These are phyloP conservation scores for Daldinia bambusicola DNA, from an alignment of 495 filamentous ascomycete genomes.

Conservation along the genomic window DNA sequence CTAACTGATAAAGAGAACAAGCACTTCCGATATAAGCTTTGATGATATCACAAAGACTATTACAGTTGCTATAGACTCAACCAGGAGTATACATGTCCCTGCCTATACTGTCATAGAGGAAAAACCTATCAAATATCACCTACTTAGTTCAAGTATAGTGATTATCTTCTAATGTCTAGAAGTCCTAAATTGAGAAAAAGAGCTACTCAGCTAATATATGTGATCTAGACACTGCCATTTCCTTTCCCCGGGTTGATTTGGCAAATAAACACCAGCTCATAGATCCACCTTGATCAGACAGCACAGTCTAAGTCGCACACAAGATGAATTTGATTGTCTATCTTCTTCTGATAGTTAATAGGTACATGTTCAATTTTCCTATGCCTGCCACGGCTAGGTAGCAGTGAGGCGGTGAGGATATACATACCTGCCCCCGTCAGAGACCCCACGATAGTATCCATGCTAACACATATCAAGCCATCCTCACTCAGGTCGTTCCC, in stretches of 20 bases:
- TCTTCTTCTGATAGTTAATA: too few species aligned
- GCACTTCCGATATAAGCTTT: conserved; percentile 47
- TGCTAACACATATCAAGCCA: neutral
- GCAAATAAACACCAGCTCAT: too few species aligned
- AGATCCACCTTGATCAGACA: too few species aligned
- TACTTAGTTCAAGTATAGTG: neutral
- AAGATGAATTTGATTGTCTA: too few species aligned
- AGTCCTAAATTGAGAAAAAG: neutral
- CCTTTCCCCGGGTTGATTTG: too few species aligned
- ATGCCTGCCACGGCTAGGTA: neutral
- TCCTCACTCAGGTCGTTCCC: neutral
- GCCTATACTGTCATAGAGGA: too few species aligned
- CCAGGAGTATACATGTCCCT: neutral
- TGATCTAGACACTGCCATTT: too few species aligned
- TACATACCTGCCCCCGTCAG: too few species aligned
- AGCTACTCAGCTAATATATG: too few species aligned
- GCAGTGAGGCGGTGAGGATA: neutral
- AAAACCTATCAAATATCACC: too few species aligned
- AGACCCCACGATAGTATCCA: neutral
- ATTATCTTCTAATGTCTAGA: neutral
- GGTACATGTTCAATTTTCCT: neutral
- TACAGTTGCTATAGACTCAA: neutral
- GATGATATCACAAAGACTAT: neutral
- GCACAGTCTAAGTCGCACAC: neutral
- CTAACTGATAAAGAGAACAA: conserved; percentile 51